Percentiles rank a stretch among this genome's conserved stretches.
Conservation (phyloP, 441 rosid genomes). For the Dalechampia spathulata region DNA sequence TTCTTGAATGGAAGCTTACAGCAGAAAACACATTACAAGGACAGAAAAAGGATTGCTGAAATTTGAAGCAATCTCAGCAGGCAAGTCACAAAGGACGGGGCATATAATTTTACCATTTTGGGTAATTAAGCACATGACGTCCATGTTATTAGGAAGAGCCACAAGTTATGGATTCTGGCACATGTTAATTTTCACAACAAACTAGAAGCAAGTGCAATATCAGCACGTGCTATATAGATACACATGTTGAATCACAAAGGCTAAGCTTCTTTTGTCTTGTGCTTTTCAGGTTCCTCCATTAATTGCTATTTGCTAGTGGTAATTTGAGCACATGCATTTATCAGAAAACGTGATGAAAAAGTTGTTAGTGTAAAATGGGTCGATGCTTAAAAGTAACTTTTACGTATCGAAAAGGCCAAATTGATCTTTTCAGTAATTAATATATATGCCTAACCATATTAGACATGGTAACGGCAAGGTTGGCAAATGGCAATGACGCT, state of each 20-base stretch:
- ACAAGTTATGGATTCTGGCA: conserved; percentile 8
- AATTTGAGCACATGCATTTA: too few species aligned
- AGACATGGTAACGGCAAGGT: conserved; percentile 12
- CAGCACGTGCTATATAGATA: too few species aligned
- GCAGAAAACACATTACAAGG: background rate
- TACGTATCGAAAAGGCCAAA: conserved; percentile 9
- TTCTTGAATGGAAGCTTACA: too few species aligned
- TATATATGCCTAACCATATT: conserved; percentile 22
- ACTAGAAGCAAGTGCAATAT: too few species aligned
- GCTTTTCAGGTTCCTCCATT: too few species aligned
- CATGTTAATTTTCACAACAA: too few species aligned
- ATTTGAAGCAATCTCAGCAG: conserved; percentile 1
- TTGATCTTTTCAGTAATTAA: conserved; percentile 14
- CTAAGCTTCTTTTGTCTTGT: too few species aligned
- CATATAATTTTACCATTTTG: conserved; percentile 10
- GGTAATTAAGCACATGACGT: conserved; percentile 23
- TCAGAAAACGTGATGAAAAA: background rate
- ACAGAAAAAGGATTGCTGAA: background rate
- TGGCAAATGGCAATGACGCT: conserved; percentile 9
- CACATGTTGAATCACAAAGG: too few species aligned
- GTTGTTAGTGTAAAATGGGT: background rate
- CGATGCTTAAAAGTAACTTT: too few species aligned
- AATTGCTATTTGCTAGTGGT: too few species aligned
- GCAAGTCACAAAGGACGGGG: background rate
- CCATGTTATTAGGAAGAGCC: background rate